Evolutionary conservation across 495 filamentous ascomycete species (phyloP).

Genomic region (Mytilinidion resinicola): DNA sequence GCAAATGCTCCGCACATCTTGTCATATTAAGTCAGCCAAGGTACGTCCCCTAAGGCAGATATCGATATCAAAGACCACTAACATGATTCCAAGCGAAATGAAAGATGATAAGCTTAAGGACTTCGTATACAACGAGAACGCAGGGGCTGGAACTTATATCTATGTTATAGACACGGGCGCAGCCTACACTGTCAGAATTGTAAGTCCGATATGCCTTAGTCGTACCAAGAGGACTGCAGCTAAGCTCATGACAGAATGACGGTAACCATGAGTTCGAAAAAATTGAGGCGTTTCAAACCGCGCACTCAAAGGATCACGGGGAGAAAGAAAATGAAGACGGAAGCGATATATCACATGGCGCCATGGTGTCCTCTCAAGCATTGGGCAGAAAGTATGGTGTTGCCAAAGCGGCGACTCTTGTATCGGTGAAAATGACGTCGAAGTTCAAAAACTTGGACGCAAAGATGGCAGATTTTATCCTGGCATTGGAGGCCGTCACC

Average conservation of each 20-base stretch:
- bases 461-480: not conserved
- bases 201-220: not conserved
- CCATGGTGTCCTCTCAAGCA: not conserved
- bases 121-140: not conserved
- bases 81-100: not conserved
- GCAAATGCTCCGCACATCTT: not conserved
- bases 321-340: not conserved
- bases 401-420: not conserved
- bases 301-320: not conserved
- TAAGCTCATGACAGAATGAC: not conserved
- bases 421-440: not conserved
- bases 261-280: not conserved
- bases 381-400: not conserved
- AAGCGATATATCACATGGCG: not conserved
- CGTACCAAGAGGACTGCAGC: not conserved
- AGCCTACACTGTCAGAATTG: not conserved
- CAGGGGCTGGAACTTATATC: not conserved
- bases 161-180: not conserved
- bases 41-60: not conserved
- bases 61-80: not conserved
- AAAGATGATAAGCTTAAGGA: not conserved
- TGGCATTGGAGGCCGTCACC: not conserved
- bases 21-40: not conserved
- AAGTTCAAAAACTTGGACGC: no score
- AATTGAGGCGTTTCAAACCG: not conserved